Conservation (phyloP, 345 rosid species). For the Eucalyptus pauciflora region DNA sequence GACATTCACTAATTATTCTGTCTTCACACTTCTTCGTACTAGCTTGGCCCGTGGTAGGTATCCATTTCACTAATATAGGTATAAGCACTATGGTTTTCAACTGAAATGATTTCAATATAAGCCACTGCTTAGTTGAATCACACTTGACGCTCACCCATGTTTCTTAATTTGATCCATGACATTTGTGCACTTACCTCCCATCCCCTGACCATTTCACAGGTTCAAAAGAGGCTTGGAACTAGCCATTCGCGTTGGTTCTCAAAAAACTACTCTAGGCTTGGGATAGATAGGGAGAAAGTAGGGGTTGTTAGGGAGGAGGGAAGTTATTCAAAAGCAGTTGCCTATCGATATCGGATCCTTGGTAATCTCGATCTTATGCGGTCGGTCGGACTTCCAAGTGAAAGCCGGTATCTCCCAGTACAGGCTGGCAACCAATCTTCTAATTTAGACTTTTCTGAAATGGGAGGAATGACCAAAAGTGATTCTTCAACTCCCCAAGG, state of each 20-base stretch:
- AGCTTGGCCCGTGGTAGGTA: not conserved
- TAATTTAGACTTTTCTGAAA: not conserved
- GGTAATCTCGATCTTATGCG: not conserved
- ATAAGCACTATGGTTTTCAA: not conserved
- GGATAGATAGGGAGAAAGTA: not conserved
- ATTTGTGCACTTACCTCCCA: not conserved
- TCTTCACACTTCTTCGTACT: not conserved
- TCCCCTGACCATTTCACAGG: not conserved
- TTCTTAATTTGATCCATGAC: not conserved
- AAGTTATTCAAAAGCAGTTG: not conserved
- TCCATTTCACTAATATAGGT: not conserved
- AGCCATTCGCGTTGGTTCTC: not conserved
- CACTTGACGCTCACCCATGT: not conserved
- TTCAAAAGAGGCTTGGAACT: not conserved
- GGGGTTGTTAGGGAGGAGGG: not conserved
- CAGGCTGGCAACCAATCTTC: not conserved
- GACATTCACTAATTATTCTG: not conserved
- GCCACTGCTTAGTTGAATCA: not conserved
- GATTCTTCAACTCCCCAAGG: not conserved
- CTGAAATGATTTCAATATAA: not conserved
- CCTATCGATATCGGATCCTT: not conserved
- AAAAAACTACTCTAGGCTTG: not conserved
- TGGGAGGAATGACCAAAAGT: not conserved
- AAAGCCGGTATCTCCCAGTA: not conserved
- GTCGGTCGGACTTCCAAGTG: not conserved